Conservation (phyloP, 805 yeast genomes). For the Lachancea fermentati region DNA sequence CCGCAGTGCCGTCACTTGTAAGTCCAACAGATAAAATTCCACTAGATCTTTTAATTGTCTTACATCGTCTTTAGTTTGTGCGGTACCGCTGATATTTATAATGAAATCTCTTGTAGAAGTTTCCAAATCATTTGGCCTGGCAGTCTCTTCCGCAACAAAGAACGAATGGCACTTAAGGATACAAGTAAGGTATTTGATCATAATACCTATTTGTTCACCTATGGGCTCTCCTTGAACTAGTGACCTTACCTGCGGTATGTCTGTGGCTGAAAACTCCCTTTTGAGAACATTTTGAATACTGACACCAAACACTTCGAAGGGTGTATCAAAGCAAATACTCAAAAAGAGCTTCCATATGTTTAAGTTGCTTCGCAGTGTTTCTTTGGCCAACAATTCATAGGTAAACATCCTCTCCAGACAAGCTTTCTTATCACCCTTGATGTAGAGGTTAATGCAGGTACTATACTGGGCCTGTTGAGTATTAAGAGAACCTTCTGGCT, state of each 20-base stretch:
- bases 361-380: slow-evolving; percentile 2
- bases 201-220: background rate
- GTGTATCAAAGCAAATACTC: slow-evolving; percentile 14
- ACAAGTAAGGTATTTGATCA: background rate
- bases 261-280: slow-evolving; percentile 49
- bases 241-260: background rate
- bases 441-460: slow-evolving; percentile 10
- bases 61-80: background rate
- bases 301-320: slow-evolving; percentile 14
- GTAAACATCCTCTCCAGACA: slow-evolving; percentile 20
- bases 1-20: slow-evolving; percentile 14
- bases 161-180: background rate
- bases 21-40: slow-evolving; percentile 13
- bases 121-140: background rate
- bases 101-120: background rate
- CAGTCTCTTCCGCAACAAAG: background rate
- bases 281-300: slow-evolving; percentile 7
- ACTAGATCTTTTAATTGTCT: slow-evolving; percentile 6
- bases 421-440: slow-evolving; percentile 18
- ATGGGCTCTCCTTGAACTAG: slow-evolving; percentile 1
- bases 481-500: background rate
- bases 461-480: background rate
- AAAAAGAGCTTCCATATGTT: slow-evolving; percentile 15
- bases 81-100: background rate
- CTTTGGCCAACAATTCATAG: slow-evolving; percentile 12